Base-by-base conservation (phyloP, 176 grass and related monocot species). In the Carex parvula region DNA sequence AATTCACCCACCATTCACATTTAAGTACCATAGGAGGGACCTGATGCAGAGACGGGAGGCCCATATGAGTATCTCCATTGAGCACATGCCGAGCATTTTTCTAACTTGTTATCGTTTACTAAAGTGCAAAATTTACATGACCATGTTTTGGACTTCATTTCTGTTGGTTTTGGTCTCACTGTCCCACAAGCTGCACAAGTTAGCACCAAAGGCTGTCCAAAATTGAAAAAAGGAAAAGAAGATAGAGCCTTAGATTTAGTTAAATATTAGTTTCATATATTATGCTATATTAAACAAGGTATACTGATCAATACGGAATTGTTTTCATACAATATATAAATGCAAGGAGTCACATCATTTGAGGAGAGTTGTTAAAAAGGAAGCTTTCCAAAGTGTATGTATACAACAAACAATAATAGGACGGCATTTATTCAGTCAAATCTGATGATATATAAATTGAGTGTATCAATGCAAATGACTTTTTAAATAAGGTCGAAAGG, bases 51-150 rank as follows among this genome's bases (percentile, higher is more conserved):
- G 42, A 70, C 70, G 10, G 93, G 93, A 61, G 87, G 61, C 29
- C 96, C 93, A 59, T 93, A 87, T n/a, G 96, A 99, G 65, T 91
- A 99, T 82, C 93, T 99, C 96, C 96, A 95, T 30, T 95, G 91
- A 68, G 84, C 65, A 5, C 96, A 99, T 5, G 91, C 93, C 8
- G 88, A 93, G 79, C 96, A 99, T 90, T 89, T 99, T 12, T 99
- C 96, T 81, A 92, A 81, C 78, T 95, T 89, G 44, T 35, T 84
- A 54, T 80, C 83, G 60, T 99, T 95, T 82, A 95, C 89, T 52
- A 99, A 86, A 62, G 96, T 94, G 86, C 96, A 99, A 86, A 95
- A 95, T 85, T 95, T 99, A 69, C 93, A 99, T 41, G 88, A 88
- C 96, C 96, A 99, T 16, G 64, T 88, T 56, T 58, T 82, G 32